Percentiles rank a stretch among this genome's conserved stretches.
These are phyloP conservation scores for Firmiana major DNA, from an alignment of 345 rosid genomes.

Conservation along the genomic window DNA sequence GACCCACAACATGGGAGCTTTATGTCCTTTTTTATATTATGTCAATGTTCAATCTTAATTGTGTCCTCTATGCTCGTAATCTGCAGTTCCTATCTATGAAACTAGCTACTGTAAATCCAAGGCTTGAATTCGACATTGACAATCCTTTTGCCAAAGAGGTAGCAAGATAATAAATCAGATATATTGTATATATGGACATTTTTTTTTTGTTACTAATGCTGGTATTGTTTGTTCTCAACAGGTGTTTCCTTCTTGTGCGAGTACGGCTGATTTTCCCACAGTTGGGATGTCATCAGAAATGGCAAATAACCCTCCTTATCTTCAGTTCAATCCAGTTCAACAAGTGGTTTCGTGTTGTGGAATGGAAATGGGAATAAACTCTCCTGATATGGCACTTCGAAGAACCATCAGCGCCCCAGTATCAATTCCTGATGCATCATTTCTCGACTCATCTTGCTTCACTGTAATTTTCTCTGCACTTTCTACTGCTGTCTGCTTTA, in stretches of 20 bases:
- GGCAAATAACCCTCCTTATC: conserved; percentile 37
- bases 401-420: conserved; percentile 48
- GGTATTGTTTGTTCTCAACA: conserved; percentile 14
- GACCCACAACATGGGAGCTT: too few relatives aligned
- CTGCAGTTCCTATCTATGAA: conserved; percentile 76
- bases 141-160: conserved; percentile 58
- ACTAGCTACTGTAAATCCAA: conserved; percentile 58
- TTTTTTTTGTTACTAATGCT: background rate
- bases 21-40: background rate
- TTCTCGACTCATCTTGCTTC: conserved; percentile 45
- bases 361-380: conserved; percentile 33
- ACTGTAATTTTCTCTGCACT: conserved; percentile 34
- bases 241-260: conserved; percentile 32
- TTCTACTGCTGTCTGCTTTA: background rate
- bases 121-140: conserved; percentile 48
- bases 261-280: conserved; percentile 34
- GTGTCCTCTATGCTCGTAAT: background rate
- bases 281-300: conserved; percentile 49
- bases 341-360: conserved; percentile 49
- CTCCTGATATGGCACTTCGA: conserved; percentile 40
- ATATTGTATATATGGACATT: too few relatives aligned
- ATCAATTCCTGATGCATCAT: conserved; percentile 40
- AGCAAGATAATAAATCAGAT: background rate
- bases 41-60: background rate
- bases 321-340: conserved; percentile 48